Base-by-base conservation (phyloP, 1,139 yeast genomes). In the Candida sp. region DNA sequence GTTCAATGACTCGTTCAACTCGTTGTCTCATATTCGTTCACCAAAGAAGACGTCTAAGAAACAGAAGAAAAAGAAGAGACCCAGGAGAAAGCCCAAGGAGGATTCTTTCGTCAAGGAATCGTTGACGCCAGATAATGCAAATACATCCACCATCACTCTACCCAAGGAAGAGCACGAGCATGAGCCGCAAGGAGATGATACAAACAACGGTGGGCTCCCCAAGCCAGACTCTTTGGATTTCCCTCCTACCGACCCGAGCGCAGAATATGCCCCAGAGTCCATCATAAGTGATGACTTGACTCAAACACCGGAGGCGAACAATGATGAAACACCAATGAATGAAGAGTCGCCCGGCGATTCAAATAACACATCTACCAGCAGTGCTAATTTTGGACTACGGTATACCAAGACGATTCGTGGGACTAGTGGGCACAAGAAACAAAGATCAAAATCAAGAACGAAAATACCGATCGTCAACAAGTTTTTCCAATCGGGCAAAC, bases 401-500 rank as follows among this genome's bases (percentile, higher is more conserved):
- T 47, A 47, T 37, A 37, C 48, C n/a, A 46, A 44, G 33, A 44
- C 52, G 12, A 42, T 49, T 11, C 44, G 48, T 11, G 50, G 50
- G 5, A 12, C 49, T 11, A 57, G 55, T 47, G 59, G 33, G 8
- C 26, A 32, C 8, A 51, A 51, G 31, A 50, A 46, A 34, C 40
- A 35, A 26, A 47, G 44, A 38, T 30, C 52, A 6, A 53, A 51
- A 42, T 41, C 52, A 34, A 49, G 46, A 32, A 51, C 56, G 27
- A 51, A 54, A 45, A 51, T 54, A 17, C 59, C 60, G 8, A 57
- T 66, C 23, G 62, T 61, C n/a, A 58, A 61, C 4, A 38, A 38
- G 42, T 62, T 66, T 46, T 67, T 67, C 50, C 60, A 58, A 31
- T 52, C 61, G 5, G 52, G 50, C 5, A 59, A 54, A 46, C 32